Evolutionary conservation across 768 basidiomycete genomes (phyloP).

Genomic region (Lactifluus echinatus): DNA sequence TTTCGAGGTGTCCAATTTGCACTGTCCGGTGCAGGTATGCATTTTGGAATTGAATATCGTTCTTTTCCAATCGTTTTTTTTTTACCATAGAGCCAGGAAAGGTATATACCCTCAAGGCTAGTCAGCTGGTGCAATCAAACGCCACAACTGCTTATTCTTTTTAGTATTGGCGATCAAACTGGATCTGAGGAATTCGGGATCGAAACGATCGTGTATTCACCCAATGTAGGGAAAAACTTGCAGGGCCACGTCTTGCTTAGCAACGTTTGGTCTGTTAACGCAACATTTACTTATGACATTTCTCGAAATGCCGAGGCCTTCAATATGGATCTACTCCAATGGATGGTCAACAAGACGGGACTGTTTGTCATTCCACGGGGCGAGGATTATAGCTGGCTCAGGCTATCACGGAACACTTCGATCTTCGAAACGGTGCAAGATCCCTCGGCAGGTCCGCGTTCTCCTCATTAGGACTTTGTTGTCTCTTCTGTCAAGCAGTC

Average conservation of each 20-base stretch:
- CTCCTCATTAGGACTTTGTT: slow-evolving; percentile 23
- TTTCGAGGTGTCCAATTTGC: slow-evolving; percentile 6
- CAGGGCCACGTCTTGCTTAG: too few relatives aligned
- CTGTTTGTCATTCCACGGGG: slow-evolving; percentile 1
- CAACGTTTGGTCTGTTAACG: too few relatives aligned
- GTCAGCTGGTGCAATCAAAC: slow-evolving; percentile 20
- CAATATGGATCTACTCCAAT: slow-evolving; percentile 18
- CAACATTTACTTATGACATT: too few relatives aligned
- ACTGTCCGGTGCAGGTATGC: background rate
- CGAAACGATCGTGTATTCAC: too few relatives aligned
- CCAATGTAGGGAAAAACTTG: too few relatives aligned
- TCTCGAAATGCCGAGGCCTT: too few relatives aligned
- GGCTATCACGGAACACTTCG: slow-evolving; percentile 15
- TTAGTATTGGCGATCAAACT: slow-evolving; percentile 20
- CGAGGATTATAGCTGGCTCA: slow-evolving; percentile 21
- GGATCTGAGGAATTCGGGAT: background rate
- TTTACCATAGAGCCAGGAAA: background rate
- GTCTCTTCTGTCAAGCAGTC: background rate
- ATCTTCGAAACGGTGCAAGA: slow-evolving; percentile 15
- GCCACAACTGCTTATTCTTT: slow-evolving; percentile 21
- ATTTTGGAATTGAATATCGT: too few relatives aligned
- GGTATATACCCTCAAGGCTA: background rate
- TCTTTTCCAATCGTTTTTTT: background rate
- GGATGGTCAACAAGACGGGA: slow-evolving; percentile 2
- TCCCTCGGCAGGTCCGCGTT: slow-evolving; percentile 21